Base-by-base conservation (phyloP, 257 asterid genomes). In the Petunia secreta region DNA sequence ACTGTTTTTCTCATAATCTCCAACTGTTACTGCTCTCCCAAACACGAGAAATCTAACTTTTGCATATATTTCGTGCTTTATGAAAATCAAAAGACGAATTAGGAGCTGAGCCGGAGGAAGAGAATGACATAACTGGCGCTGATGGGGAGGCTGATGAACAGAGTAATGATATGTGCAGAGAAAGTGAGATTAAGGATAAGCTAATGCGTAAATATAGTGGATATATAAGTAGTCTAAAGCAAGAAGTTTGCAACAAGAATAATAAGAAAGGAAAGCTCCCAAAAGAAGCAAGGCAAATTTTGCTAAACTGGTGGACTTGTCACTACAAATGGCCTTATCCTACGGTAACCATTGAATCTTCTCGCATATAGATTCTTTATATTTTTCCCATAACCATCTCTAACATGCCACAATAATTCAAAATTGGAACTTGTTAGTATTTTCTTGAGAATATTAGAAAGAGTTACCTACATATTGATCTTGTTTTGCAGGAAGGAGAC, bases 251-350 rank as follows among this genome's bases (percentile, higher is more conserved):
- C 37, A 80, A 68, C n/a, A 80, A 66, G 58, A 80, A 73, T 58
- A 25, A 69, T 46, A 80, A 80, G 71, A 80, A 80, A 68, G 82
- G 78, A 15, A 80, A 80, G 1, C 71, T 80, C 5, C 82, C 82
- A 11, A 80, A 6, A 68, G 82, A 80, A 68, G 82, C 82, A 59
- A 57, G 52, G 15, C 71, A 80, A 68, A 80, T 53, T 16, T 48
- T 80, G 82, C 68, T 55, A 0, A 57, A 68, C 41, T 80, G 82
- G 82, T 80, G 82, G 82, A 71, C 54, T 8, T n/a, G 39, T 36
- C 78, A 80, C 78, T 80, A 80, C 62, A 80, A 68, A 55, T 80
- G 82, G 82, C 82, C 82, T 16, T 80, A 80, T 57, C 82, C 82
- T 38, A 66, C 82, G 55, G 82, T 79, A 64, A 8, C 40, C 16